Base-by-base conservation (phyloP, 2,329 filamentous ascomycete species). In the Onygenales sp. region DNA sequence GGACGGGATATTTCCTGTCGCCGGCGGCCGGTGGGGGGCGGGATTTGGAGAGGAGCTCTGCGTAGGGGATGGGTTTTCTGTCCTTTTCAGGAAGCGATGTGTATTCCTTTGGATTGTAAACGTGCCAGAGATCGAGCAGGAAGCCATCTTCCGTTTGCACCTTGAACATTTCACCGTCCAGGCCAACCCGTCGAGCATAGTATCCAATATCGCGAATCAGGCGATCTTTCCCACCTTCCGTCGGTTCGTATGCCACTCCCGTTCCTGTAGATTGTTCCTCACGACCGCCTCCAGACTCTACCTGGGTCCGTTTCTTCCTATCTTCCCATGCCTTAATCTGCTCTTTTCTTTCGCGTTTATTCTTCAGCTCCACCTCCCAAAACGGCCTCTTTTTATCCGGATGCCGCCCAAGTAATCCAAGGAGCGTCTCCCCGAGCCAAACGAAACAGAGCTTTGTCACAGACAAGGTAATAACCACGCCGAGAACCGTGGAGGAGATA, bases 71-170 rank as follows among this genome's bases (percentile, higher is more conserved):
- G 17, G 33, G 39, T 10, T 49, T 21, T 21, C 35, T 41, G 31
- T 49, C 35, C 5, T 9, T 4, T 9, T 11, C 7, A 31, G 48
- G 13, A 11, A 82, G 68, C 1, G 78, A 76, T 0, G 73, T 75
- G 64, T 89, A 85, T 55, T 92, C 86, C 48, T 78, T 80, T 0
- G 92, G 92, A 58, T 95, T 86, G 66, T 88, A 95, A 27, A 96
- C 78, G 67, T 96, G 92, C 85, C 88, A 95, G 1, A 96, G 76
- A 27, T 87, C 83, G 57, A 96, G 86, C 45, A 96, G 82, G 65
- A 95, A 96, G 0, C 91, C 91, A 63, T 97, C 92, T 66, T 96
- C 91, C 0, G 92, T 96, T 68, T 95, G 86, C 0, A 96, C 90
- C 49, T 87, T 78, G 62, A 89, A 88, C 8, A 80, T 80, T 64